phyloP scores from a whole-genome alignment of 1,284 basidiomycete species.

The Pyrrhoderma noxium region DNA sequence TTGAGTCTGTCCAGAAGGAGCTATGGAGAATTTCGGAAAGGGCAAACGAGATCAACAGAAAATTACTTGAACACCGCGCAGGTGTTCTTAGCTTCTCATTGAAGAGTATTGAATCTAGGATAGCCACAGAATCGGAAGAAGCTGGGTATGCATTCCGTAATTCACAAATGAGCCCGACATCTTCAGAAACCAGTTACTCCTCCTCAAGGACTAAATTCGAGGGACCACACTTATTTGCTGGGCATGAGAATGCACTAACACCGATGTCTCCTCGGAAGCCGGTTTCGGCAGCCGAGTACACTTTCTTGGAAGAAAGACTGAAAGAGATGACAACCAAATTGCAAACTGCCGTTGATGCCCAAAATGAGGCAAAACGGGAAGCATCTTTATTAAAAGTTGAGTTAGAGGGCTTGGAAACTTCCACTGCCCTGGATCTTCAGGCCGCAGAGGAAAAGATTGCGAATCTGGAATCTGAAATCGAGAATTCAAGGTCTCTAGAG shows the following conservation, averaged over 20 bases:
- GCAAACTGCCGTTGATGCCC: slow-evolving; percentile 49
- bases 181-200: slow-evolving; percentile 37
- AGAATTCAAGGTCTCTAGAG: slow-evolving; percentile 45
- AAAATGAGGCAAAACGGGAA: slow-evolving; percentile 54
- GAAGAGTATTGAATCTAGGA: slow-evolving; percentile 57
- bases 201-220: slow-evolving; percentile 54
- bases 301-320: slow-evolving; percentile 49
- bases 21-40: slow-evolving; percentile 58
- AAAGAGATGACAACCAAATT: slow-evolving; percentile 50
- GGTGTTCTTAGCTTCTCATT: slow-evolving; percentile 69
- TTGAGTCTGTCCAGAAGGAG: slow-evolving; percentile 62
- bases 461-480: slow-evolving; percentile 8
- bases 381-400: slow-evolving; percentile 51
- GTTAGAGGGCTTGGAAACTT: slow-evolving; percentile 57
- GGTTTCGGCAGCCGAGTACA: slow-evolving; percentile 33
- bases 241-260: slow-evolving; percentile 58
- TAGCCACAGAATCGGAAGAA: slow-evolving; percentile 31
- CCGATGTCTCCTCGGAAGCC: slow-evolving; percentile 34
- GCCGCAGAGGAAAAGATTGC: slow-evolving; percentile 42
- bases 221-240: slow-evolving; percentile 76
- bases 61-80: slow-evolving; percentile 68
- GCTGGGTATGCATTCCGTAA: slow-evolving; percentile 47
- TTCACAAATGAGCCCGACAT: slow-evolving; percentile 46
- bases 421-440: slow-evolving; percentile 56
- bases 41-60: slow-evolving; percentile 49